phyloP scores from a whole-genome alignment of 2,329 filamentous ascomycete species.

The Metarhizium humberi region DNA sequence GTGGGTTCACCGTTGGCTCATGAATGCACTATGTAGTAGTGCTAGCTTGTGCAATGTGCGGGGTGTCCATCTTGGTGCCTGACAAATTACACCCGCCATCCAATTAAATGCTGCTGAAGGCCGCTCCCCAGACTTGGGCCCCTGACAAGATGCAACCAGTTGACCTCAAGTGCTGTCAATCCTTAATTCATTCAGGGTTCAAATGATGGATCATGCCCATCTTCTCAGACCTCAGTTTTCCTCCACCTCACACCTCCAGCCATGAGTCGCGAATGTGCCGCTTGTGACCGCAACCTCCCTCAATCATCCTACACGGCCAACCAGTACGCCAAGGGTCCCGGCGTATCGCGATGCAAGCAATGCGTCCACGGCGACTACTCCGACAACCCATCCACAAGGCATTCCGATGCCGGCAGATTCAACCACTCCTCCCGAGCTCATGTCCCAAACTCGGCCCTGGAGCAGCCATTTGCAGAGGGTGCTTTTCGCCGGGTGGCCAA shows the following conservation, averaged over 20 bases:
- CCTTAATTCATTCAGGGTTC: no score
- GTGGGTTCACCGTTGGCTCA: no score
- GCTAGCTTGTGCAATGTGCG: no score
- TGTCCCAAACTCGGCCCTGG: not conserved
- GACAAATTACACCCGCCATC: no score
- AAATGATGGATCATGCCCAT: no score
- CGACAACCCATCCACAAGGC: not conserved
- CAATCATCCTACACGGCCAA: conserved; percentile 1
- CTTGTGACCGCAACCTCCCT: not conserved
- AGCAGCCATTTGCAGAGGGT: conserved; percentile 8
- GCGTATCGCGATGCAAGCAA: conserved; percentile 1
- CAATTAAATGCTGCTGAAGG: no score
- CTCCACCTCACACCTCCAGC: not conserved
- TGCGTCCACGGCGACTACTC: conserved; percentile 9
- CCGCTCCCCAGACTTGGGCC: no score
- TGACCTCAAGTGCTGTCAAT: no score
- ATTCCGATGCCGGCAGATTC: conserved; percentile 9
- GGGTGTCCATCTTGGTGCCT: no score
- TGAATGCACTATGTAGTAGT: no score
- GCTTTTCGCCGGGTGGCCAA: conserved; percentile 9
- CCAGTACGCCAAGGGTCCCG: conserved; percentile 4
- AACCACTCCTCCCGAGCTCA: not conserved
- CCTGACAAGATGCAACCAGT: no score
- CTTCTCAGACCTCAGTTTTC: no score
- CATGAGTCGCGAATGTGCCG: not conserved